These are phyloP conservation scores for Paramecium octaurelia DNA, from an alignment of 73 alveolate species.

Conservation along the genomic window DNA sequence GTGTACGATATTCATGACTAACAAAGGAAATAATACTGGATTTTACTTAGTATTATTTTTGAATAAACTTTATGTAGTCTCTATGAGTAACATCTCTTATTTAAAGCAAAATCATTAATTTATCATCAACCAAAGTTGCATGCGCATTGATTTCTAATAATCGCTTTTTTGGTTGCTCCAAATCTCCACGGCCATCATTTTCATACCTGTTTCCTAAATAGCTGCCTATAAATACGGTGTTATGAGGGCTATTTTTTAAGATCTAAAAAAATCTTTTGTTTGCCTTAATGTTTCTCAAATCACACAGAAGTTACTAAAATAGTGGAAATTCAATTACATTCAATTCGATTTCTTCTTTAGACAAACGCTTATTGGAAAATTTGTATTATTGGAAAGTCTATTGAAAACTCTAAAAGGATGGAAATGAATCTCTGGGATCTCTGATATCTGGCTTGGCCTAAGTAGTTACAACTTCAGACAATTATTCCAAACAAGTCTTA, in stretches of 20 bases:
- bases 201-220: not conserved
- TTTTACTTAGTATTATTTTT: not conserved
- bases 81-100: conserved; percentile 50
- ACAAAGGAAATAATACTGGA: conserved; percentile 28
- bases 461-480: not conserved
- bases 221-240: not conserved
- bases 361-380: not conserved
- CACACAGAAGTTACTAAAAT: not conserved
- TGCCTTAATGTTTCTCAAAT: not conserved
- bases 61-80: not conserved
- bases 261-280: not conserved
- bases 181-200: not conserved
- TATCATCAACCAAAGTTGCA: conserved; percentile 7
- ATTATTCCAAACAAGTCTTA: not conserved
- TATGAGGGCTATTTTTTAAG: not conserved
- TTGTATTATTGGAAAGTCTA: not conserved
- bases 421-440: conserved; percentile 19
- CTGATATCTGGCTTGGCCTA: not conserved
- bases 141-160: not conserved
- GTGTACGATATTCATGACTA: conserved; percentile 57
- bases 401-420: conserved; percentile 28
- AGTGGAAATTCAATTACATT: not conserved
- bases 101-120: not conserved
- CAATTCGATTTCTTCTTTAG: not conserved
- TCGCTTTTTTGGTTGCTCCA: not conserved